These are phyloP conservation scores for Arctium minus DNA, from an alignment of 129 eudicot species.

Conservation along the genomic window DNA sequence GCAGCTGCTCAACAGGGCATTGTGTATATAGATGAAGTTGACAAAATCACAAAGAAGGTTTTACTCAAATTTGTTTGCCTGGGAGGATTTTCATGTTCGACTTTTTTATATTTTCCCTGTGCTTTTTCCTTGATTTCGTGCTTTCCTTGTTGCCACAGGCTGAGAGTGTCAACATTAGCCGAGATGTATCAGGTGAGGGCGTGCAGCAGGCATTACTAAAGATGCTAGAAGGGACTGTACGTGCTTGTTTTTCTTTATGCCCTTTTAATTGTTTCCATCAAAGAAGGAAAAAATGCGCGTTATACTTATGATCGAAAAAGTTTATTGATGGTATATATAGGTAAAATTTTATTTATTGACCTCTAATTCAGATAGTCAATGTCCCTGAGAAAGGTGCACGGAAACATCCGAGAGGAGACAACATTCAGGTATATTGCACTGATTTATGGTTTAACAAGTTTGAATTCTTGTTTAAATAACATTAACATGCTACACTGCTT, in stretches of 20 bases:
- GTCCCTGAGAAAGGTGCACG: slow-evolving; percentile 99
- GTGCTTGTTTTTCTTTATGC: slow-evolving; percentile 25
- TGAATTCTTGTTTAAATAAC: not conserved
- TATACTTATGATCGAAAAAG: not conserved
- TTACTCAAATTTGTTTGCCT: not conserved
- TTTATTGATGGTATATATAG: not conserved
- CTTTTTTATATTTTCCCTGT: not conserved
- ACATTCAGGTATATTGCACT: slow-evolving; percentile 69
- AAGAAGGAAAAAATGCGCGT: not conserved
- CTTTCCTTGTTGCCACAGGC: slow-evolving; percentile 43
- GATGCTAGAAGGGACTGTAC: slow-evolving; percentile 98
- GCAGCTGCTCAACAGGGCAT: slow-evolving; percentile 99
- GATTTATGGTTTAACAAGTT: not conserved
- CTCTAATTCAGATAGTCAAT: slow-evolving; percentile 68
- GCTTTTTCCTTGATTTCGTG: not conserved
- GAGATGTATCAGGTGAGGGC: slow-evolving; percentile 99
- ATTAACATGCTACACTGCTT: too few species aligned
- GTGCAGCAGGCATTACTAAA: slow-evolving; percentile 96
- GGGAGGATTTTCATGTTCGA: not conserved
- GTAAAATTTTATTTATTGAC: not conserved
- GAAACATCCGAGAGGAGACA: slow-evolving; percentile 99
- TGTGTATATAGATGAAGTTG: slow-evolving; percentile 98
- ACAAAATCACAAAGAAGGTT: slow-evolving; percentile 97
- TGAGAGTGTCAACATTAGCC: slow-evolving; percentile 90
- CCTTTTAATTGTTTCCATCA: not conserved